These are phyloP conservation scores for Trametes coccinea DNA, from an alignment of 768 basidiomycete genomes.

Conservation along the genomic window DNA sequence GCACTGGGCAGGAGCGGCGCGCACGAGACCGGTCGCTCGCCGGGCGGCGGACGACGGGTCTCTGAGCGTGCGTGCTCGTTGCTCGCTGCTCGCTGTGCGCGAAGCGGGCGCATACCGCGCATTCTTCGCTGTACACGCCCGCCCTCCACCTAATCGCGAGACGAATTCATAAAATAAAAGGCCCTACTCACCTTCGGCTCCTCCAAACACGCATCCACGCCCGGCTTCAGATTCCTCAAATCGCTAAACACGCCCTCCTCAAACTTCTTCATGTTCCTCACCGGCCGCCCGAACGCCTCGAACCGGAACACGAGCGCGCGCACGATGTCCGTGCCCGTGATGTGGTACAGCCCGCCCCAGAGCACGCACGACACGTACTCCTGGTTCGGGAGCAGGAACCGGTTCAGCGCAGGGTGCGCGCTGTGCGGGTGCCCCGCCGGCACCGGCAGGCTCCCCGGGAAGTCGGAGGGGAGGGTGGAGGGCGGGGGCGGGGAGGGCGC, in stretches of 20 bases:
- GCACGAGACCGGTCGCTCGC: too few species aligned
- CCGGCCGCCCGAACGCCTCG: constrained; percentile 89
- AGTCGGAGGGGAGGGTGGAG: constrained; percentile 15
- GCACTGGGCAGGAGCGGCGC: too few species aligned
- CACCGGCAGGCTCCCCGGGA: not conserved
- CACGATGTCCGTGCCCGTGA: constrained; percentile 97
- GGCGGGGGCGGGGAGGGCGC: constrained; percentile 28
- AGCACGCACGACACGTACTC: constrained; percentile 90
- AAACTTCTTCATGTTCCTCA: constrained; percentile 93
- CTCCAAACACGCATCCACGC: constrained; percentile 87
- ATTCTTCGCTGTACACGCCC: too few species aligned
- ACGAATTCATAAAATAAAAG: too few species aligned
- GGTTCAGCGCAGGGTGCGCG: constrained; percentile 78
- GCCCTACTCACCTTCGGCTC: constrained; percentile 78
- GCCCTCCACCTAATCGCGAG: too few species aligned
- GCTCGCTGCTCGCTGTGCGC: too few species aligned
- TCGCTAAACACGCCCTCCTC: constrained; percentile 97
- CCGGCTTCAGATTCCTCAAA: constrained; percentile 90
- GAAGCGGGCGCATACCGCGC: too few species aligned
- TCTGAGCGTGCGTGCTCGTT: too few species aligned
- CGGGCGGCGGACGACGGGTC: too few species aligned
- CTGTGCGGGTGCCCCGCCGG: constrained; percentile 45
- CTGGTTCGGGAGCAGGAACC: constrained; percentile 84
- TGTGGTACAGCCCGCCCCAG: constrained; percentile 90
- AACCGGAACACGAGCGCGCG: constrained; percentile 93